phyloP scores from a whole-genome alignment of 2,329 filamentous ascomycete species.

The Epichloe uncinata region DNA sequence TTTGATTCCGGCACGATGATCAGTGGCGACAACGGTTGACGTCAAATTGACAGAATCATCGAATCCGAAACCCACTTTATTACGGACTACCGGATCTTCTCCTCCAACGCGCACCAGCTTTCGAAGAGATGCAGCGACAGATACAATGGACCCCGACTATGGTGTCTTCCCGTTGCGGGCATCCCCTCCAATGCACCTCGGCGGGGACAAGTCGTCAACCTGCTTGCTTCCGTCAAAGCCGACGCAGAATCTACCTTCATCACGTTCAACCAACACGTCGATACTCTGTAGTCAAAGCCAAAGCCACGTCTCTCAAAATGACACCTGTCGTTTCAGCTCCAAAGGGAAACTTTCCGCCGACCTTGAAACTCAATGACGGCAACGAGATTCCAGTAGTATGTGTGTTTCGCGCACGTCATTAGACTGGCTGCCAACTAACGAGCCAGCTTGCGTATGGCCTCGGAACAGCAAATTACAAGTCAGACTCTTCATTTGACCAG shows the following conservation, averaged over 20 bases:
- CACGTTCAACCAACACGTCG: neutral
- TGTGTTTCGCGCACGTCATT: neutral
- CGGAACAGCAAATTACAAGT: constrained; percentile 52
- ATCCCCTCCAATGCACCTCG: too few species aligned
- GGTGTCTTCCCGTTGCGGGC: too few species aligned
- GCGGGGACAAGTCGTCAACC: too few species aligned
- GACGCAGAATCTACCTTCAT: neutral
- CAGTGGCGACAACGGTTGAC: too few species aligned
- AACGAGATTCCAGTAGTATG: constrained; percentile 56
- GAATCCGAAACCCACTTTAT: too few species aligned
- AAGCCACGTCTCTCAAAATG: constrained; percentile 18
- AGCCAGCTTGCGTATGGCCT: constrained; percentile 55
- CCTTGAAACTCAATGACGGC: constrained; percentile 60
- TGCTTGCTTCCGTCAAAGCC: too few species aligned
- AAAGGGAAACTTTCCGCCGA: constrained; percentile 33
- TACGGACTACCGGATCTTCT: too few species aligned
- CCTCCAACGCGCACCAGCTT: too few species aligned
- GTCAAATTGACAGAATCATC: too few species aligned
- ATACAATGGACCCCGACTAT: too few species aligned
- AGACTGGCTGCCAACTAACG: neutral
- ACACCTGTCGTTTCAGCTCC: constrained; percentile 27
- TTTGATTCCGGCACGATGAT: neutral
- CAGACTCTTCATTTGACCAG: constrained; percentile 39
- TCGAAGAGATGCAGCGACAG: too few species aligned
- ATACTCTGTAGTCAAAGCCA: neutral